phyloP scores from a whole-genome alignment of 2,329 filamentous ascomycete genomes.

The Fusarium torulosum region DNA sequence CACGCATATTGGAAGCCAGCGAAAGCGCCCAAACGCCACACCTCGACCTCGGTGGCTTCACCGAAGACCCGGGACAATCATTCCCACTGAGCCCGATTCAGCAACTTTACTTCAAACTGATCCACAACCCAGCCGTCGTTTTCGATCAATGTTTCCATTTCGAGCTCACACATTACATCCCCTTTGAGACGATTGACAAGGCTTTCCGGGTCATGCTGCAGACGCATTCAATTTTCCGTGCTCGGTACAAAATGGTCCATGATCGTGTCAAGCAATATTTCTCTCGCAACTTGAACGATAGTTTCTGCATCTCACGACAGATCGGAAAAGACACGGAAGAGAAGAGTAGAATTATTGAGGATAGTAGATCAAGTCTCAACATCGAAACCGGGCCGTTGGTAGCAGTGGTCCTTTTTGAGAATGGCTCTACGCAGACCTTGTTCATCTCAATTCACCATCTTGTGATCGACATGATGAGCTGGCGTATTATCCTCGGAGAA shows the following conservation, averaged over 20 bases:
- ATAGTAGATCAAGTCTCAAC: neutral
- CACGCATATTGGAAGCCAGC: neutral
- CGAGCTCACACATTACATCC: neutral
- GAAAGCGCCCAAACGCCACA: neutral
- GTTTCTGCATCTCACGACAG: neutral
- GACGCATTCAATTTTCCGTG: neutral
- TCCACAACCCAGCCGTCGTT: neutral
- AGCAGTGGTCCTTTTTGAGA: neutral
- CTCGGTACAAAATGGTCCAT: neutral
- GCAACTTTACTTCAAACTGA: conserved; percentile 10
- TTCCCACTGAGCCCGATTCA: conserved; percentile 23
- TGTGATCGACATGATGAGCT: neutral
- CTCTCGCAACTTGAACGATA: neutral
- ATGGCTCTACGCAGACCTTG: neutral
- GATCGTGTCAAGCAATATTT: neutral
- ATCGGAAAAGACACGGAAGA: neutral
- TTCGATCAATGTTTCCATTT: conserved; percentile 1
- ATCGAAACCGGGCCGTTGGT: neutral
- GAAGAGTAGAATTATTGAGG: neutral
- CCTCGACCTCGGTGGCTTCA: neutral
- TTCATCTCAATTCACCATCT: conserved; percentile 6
- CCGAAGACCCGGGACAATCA: neutral
- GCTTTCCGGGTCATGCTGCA: neutral
- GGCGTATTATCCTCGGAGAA: neutral
- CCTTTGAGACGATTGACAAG: neutral